Base-by-base conservation (phyloP, 1,284 basidiomycete species). In the Pseudozyma hubeiensis region DNA sequence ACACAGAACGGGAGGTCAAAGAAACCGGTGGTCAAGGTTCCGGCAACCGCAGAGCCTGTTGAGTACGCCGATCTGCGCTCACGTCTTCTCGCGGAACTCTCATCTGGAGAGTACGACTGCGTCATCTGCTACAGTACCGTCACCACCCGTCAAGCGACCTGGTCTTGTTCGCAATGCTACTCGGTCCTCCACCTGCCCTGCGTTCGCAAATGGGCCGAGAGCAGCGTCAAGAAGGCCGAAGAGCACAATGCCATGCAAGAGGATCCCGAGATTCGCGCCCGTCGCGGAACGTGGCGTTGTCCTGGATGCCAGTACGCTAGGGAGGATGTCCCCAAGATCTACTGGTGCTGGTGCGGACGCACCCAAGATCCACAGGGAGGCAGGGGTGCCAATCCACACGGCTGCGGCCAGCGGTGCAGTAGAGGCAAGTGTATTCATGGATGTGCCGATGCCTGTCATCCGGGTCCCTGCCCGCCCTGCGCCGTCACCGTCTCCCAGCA, bases 191-290 rank as follows among this genome's bases (percentile, higher is more conserved):
- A 84, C 46, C 64, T 84, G 14, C 56, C 56, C 14, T 84, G 82
- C 57, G 76, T 78, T 3, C 72, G 79, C 66, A 80, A 78, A 47
- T 84, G 82, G 82, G 81, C 82, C 10, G 70, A 76, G 31, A 63
- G 71, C 56, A 83, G 81, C 53, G 81, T 84, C 40, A 60, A 77
- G 49, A 77, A 82, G 47, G 74, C 77, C 17, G 69, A 82, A 51
- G 82, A 82, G 56, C 74, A 80, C 60, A 82, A 82, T 41, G 78
- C 79, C 5, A 76, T 81, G 77, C 82, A 84, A 55, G 81, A 84
- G 48, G 81, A 84, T 57, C 66, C 69, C 19, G 72, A 64, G 34
- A 75, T 84, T 4, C 77, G 80, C 41, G 60, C 70, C 33, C 64
- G 77, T 7, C 67, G 63, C 9, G 82, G 80, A 4, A 77, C 74